A percentile compares a stretch with the other conserved stretches of the same genome.
Evolutionary conservation across 192 early-diverging fungal genomes (phyloP).

Genomic region (Coemansia sp.): DNA sequence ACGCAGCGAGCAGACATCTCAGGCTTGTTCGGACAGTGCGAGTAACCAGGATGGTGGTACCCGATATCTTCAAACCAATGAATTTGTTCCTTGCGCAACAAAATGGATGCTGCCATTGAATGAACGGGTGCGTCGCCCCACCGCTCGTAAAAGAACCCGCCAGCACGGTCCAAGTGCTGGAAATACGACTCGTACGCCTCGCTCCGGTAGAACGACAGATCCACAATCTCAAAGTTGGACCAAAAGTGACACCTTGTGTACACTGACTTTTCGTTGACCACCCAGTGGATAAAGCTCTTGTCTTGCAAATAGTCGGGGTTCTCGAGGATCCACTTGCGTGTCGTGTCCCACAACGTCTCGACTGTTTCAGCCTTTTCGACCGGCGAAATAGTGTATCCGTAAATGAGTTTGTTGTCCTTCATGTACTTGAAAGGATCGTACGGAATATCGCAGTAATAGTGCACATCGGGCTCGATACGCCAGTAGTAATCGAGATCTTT

Average conservation of each 20-base stretch:
- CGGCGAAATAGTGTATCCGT: conserved; percentile 69
- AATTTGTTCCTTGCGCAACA: conserved; percentile 61
- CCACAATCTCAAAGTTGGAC: conserved; percentile 77
- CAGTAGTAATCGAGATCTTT: conserved; percentile 69
- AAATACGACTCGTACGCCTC: conserved; percentile 61
- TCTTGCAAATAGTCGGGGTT: conserved; percentile 36
- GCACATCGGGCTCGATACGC: conserved; percentile 72
- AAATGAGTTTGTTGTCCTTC: conserved; percentile 64
- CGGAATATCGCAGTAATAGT: conserved; percentile 70
- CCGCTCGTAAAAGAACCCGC: conserved; percentile 69
- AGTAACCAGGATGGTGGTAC: conserved; percentile 63
- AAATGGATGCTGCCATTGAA: conserved; percentile 63
- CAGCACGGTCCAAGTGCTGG: conserved; percentile 56
- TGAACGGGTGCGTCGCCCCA: conserved; percentile 69
- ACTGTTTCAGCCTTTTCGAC: conserved; percentile 62
- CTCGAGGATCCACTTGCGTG: conserved; percentile 53
- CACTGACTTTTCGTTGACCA: conserved; percentile 56
- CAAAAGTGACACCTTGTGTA: conserved; percentile 77
- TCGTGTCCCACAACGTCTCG: conserved; percentile 62
- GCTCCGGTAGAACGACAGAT: conserved; percentile 58
- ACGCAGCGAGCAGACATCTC: conserved; percentile 44
- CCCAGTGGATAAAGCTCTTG: conserved; percentile 49
- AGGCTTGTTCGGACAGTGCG: conserved; percentile 69
- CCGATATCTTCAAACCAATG: conserved; percentile 78
- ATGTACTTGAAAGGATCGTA: conserved; percentile 74